Evolutionary conservation across 2,329 filamentous ascomycete species (phyloP).

Genomic region (Beauveria australis): DNA sequence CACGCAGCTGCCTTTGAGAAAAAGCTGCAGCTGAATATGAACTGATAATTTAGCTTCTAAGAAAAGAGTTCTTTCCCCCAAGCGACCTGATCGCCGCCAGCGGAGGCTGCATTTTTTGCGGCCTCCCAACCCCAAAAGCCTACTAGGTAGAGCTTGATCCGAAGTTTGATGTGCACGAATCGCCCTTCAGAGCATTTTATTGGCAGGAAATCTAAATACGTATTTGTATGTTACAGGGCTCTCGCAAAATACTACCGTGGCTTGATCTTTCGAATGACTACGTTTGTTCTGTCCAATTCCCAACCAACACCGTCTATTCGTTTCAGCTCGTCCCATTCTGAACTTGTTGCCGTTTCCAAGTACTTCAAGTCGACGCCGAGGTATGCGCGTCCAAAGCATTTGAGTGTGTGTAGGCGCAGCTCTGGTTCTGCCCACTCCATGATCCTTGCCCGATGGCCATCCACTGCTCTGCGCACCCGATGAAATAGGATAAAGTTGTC

Average conservation of each 20-base stretch:
- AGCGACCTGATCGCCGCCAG: no score
- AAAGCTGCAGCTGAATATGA: neutral
- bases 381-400: slow-evolving; percentile 80
- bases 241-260: slow-evolving; percentile 14
- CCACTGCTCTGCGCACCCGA: slow-evolving; percentile 60
- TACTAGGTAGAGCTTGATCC: no score
- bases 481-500: slow-evolving; percentile 81
- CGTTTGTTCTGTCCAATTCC: slow-evolving; percentile 63
- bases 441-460: slow-evolving; percentile 70
- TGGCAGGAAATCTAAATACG: no score
- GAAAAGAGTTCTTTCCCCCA: no score
- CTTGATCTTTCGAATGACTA: slow-evolving; percentile 62
- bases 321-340: slow-evolving; percentile 64
- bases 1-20: neutral
- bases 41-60: neutral
- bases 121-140: no score
- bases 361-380: slow-evolving; percentile 60
- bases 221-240: neutral
- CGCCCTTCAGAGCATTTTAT: no score
- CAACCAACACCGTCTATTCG: slow-evolving; percentile 71
- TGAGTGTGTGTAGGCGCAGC: slow-evolving; percentile 70
- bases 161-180: no score
- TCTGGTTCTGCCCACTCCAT: slow-evolving; percentile 73
- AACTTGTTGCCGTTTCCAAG: slow-evolving; percentile 60
- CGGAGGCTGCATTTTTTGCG: no score